phyloP scores from a whole-genome alignment of 805 yeast species.

The Metschnikowia matae region DNA sequence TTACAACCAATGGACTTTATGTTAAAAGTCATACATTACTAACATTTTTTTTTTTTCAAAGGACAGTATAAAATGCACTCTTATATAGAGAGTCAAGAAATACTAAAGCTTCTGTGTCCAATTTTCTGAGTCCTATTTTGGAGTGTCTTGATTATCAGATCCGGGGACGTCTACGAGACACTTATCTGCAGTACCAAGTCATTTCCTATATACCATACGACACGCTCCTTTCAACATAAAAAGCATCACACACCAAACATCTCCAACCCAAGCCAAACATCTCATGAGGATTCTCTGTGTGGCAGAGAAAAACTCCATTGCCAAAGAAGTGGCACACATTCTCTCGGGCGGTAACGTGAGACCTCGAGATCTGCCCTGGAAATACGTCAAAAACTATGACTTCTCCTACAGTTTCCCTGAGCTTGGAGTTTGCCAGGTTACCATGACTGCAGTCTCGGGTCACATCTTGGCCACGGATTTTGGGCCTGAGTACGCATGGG shows the following conservation, averaged over 20 bases:
- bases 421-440: constrained; percentile 65
- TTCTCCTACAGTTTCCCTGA: constrained; percentile 63
- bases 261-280: not conserved
- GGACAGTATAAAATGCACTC: too few species aligned
- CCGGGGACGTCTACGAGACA: not conserved
- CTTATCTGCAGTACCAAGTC: not conserved
- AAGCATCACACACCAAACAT: not conserved
- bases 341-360: constrained; percentile 67
- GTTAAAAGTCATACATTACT: too few species aligned
- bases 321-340: constrained; percentile 72
- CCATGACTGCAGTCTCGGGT: constrained; percentile 92
- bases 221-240: not conserved
- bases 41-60: too few species aligned
- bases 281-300: constrained; percentile 80
- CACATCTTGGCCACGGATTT: constrained; percentile 71
- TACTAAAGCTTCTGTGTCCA: too few species aligned
- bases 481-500: constrained; percentile 60
- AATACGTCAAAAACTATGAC: constrained; percentile 76
- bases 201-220: not conserved
- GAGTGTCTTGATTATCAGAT: too few species aligned
- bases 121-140: too few species aligned
- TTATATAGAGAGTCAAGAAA: too few species aligned
- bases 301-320: constrained; percentile 95
- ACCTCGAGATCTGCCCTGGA: constrained; percentile 47
- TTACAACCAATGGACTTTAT: too few species aligned